Evolutionary conservation across 1,284 basidiomycete species (phyloP).

Genomic region (Rhizopogon hawkerae): DNA sequence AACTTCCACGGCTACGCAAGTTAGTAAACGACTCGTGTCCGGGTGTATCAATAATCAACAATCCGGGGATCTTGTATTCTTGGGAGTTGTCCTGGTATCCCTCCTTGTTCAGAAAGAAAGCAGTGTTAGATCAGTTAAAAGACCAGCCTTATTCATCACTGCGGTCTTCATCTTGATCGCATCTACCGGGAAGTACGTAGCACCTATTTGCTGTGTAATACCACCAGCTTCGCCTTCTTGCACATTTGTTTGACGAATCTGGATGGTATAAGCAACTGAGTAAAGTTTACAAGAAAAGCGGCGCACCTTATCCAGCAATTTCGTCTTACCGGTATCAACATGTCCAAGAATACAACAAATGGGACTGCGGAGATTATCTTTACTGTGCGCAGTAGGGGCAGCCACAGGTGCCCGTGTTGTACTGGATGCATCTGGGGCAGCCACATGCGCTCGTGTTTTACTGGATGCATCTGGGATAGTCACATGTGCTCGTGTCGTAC

Average conservation of each 20-base stretch:
- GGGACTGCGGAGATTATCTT: slow-evolving; percentile 89
- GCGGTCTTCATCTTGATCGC: slow-evolving; percentile 90
- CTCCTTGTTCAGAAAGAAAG: slow-evolving; percentile 5
- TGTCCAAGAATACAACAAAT: slow-evolving; percentile 99
- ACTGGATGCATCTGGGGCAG: background rate
- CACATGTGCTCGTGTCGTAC: slow-evolving; percentile 8
- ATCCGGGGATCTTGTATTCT: slow-evolving; percentile 96
- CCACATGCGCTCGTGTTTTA: slow-evolving; percentile 6
- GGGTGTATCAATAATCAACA: slow-evolving; percentile 96
- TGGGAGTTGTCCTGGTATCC: slow-evolving; percentile 58
- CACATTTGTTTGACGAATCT: slow-evolving; percentile 99
- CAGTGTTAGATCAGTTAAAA: background rate
- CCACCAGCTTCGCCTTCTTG: slow-evolving; percentile 99
- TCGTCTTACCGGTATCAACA: slow-evolving; percentile 99
- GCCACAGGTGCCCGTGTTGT: slow-evolving; percentile 58
- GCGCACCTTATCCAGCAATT: slow-evolving; percentile 87
- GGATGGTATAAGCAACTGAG: slow-evolving; percentile 11
- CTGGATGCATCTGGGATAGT: background rate
- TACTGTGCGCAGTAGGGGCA: slow-evolving; percentile 80
- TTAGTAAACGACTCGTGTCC: slow-evolving; percentile 99
- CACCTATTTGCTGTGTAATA: slow-evolving; percentile 99
- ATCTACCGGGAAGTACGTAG: slow-evolving; percentile 99
- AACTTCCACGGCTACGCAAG: slow-evolving; percentile 91
- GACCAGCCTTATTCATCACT: slow-evolving; percentile 78
- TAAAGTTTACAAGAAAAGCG: slow-evolving; percentile 2